Conservation (phyloP, 441 rosid species). For the Syzygium syzygioides region DNA sequence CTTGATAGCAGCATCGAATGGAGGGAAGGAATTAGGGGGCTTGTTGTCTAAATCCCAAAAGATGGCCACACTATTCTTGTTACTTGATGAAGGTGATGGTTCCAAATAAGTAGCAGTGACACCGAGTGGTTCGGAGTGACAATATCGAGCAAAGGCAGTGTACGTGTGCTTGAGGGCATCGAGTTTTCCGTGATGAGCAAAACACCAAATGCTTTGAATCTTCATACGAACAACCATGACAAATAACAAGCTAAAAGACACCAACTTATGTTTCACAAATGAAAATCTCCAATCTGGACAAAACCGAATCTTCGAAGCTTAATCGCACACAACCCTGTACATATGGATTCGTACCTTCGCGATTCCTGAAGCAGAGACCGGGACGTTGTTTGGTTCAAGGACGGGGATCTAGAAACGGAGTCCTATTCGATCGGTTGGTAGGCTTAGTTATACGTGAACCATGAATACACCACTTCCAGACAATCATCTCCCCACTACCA, state of each 20-base stretch:
- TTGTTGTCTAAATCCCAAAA: slow-evolving; percentile 90
- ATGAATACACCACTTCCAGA: neutral
- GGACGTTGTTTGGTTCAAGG: neutral
- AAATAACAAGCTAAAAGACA: neutral
- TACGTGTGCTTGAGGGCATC: slow-evolving; percentile 8
- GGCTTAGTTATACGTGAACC: neutral
- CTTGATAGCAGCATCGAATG: slow-evolving; percentile 67
- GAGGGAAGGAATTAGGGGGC: slow-evolving; percentile 59
- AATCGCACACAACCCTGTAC: neutral
- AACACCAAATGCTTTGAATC: neutral
- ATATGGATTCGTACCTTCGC: neutral
- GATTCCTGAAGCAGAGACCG: neutral
- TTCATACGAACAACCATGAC: slow-evolving; percentile 9
- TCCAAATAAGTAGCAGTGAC: slow-evolving; percentile 17
- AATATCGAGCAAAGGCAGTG: slow-evolving; percentile 8
- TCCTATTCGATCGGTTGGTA: neutral
- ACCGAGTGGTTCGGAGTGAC: slow-evolving; percentile 13
- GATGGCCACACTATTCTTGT: slow-evolving; percentile 36
- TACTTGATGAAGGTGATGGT: slow-evolving; percentile 16
- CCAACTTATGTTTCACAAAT: neutral
- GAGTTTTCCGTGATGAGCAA: neutral
- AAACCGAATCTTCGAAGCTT: neutral
- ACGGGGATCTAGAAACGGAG: neutral
- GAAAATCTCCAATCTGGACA: neutral
- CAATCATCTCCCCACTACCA: neutral